Base-by-base conservation (phyloP, 768 basidiomycete genomes). In the Tricholoma furcatifolium region DNA sequence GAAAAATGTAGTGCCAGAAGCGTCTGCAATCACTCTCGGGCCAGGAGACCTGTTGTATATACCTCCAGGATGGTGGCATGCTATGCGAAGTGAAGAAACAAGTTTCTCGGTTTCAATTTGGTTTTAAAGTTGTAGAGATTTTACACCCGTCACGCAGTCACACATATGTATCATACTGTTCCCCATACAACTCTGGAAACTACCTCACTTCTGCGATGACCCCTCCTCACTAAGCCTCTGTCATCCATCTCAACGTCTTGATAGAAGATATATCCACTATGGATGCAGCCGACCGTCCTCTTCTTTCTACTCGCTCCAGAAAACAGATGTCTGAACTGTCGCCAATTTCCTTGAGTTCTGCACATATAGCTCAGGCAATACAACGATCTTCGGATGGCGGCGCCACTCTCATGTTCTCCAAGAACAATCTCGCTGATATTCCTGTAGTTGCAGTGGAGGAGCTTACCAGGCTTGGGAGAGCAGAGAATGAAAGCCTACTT, bases 61-160 rank as follows among this genome's bases (percentile, higher is more conserved):
- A 59, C 96, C 96, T 17, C 88, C 90, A 4, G 85, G 90, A 24
- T 96, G 93, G 93, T 96, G 93, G 93, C 93, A 96, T 67, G 88
- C 87, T 15, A 90, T 93, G 88, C 81, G 85, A 57, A 87, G 84
- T 67, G 90, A 91, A 70, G 79, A 81, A 20, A 82, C 76, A 35
- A 93, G 91, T 70, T 87, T 91, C 65, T 94, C 92, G 39, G 78
- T 94, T 42, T 95, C 93, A 30, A 87, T 93, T 80, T 94, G 92
- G 91, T 95, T 92, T 67, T 95, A 47, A 57, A 15, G 27, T 27
- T 27, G 27, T 27, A 31, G 31, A n/a, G 1, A 34, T 32, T 43
- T 34, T 8, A 6, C 32, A 38, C 27, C 31, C 11, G 45, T 47
- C n/a, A 35, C 43, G 12, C 31, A 31, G 31, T 6, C 38, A 34